phyloP scores from a whole-genome alignment of 2,329 filamentous ascomycete species.

The Sclerotinia sclerotiorum region DNA sequence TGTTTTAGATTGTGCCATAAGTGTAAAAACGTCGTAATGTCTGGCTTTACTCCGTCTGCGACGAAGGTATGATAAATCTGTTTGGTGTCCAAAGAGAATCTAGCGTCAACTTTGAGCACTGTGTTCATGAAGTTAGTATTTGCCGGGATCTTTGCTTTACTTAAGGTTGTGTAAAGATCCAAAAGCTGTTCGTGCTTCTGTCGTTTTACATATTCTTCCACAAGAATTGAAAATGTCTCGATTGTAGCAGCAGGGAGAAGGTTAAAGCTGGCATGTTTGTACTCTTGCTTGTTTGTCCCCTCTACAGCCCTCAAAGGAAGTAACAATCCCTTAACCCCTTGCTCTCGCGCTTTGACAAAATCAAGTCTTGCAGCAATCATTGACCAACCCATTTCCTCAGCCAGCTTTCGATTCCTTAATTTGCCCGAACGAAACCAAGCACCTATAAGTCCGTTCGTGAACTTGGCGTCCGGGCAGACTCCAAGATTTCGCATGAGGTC shows the following conservation, averaged over 20 bases:
- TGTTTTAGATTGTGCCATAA: slow-evolving; percentile 39
- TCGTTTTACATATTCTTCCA: slow-evolving; percentile 68
- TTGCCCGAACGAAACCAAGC: slow-evolving; percentile 70
- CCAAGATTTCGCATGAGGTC: slow-evolving; percentile 71
- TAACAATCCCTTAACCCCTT: slow-evolving; percentile 16
- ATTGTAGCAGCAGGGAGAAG: slow-evolving; percentile 62
- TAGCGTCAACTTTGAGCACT: slow-evolving; percentile 54
- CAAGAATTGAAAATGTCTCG: slow-evolving; percentile 75
- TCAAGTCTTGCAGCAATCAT: slow-evolving; percentile 72
- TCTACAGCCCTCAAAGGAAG: slow-evolving; percentile 27
- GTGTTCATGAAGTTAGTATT: slow-evolving; percentile 80
- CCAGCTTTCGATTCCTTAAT: slow-evolving; percentile 55
- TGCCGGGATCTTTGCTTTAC: slow-evolving; percentile 61
- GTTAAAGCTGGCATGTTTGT: slow-evolving; percentile 41
- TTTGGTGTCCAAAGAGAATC: slow-evolving; percentile 15
- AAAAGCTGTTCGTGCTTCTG: slow-evolving; percentile 58
- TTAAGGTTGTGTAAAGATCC: slow-evolving; percentile 61
- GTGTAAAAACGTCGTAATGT: slow-evolving; percentile 37
- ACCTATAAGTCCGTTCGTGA: slow-evolving; percentile 79
- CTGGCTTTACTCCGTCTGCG: slow-evolving; percentile 30
- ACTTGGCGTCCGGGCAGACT: slow-evolving; percentile 67
- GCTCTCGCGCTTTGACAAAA: slow-evolving; percentile 53
- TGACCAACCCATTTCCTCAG: slow-evolving; percentile 69
- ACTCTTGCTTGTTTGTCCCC: slow-evolving; percentile 25
- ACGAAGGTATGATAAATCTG: slow-evolving; percentile 4